Conservation (phyloP, 768 basidiomycete species). For the Termitomyces sp. region DNA sequence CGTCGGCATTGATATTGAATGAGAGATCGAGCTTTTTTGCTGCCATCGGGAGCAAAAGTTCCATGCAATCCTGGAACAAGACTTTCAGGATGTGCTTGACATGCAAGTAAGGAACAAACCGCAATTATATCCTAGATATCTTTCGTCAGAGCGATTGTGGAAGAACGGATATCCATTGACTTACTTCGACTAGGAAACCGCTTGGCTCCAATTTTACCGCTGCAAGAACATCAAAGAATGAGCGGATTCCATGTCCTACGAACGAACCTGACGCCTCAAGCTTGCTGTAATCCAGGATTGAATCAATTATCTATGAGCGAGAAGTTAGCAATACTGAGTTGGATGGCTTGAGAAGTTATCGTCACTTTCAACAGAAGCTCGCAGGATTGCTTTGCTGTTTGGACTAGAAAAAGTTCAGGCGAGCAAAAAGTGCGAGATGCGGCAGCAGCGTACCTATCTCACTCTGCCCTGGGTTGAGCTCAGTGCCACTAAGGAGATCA, state of each 20-base stretch:
- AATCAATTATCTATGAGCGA: conserved; percentile 63
- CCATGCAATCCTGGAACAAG: conserved; percentile 61
- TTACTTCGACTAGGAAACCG: conserved; percentile 59
- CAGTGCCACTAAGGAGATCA: conserved; percentile 68
- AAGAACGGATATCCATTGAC: conserved; percentile 1
- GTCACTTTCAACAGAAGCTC: conserved; percentile 64
- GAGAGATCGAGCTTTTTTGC: conserved; percentile 71
- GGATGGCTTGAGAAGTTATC: background rate
- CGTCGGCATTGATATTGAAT: conserved; percentile 63
- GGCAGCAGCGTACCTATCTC: conserved; percentile 49
- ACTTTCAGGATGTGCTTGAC: conserved; percentile 2
- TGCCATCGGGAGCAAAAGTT: conserved; percentile 69
- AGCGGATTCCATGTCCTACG: background rate
- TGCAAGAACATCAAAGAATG: conserved; percentile 19
- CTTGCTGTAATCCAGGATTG: conserved; percentile 76
- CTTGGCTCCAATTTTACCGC: conserved; percentile 68
- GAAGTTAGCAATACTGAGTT: background rate
- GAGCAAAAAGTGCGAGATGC: background rate
- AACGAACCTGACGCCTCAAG: conserved; percentile 63
- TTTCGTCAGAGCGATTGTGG: background rate
- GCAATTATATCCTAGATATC: conserved; percentile 56
- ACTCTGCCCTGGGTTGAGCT: conserved; percentile 61
- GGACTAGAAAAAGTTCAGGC: conserved; percentile 33
- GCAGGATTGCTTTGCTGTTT: conserved; percentile 76
- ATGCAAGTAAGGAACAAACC: conserved; percentile 27